Percentiles rank a stretch among this genome's conserved stretches.
Evolutionary conservation across 148 eudicot genomes (phyloP).

Genomic region (Rhododendron williamsianum): DNA sequence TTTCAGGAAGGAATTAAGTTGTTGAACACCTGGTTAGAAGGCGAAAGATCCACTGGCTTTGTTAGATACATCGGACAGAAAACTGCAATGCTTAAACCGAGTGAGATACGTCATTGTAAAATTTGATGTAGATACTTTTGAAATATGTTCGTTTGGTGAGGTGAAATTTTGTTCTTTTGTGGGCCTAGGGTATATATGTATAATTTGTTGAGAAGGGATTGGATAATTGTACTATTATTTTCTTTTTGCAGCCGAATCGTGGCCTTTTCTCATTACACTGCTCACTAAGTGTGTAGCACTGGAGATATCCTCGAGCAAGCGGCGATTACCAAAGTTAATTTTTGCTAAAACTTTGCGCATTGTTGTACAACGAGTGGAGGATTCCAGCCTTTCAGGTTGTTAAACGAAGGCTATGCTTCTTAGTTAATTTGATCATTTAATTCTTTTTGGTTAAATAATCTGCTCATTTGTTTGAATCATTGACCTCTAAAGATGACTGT

Average conservation of each 20-base stretch:
- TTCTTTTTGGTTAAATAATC: background rate
- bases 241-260: no score
- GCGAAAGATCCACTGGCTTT: no score
- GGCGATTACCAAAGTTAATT: conserved; percentile 58
- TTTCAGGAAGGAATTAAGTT: conserved; percentile 80
- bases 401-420: background rate
- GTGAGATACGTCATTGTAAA: no score
- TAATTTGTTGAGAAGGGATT: background rate
- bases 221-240: no score
- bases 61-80: no score
- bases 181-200: background rate
- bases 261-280: conserved; percentile 18
- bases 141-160: background rate
- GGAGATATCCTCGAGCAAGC: conserved; percentile 74
- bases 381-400: conserved; percentile 50
- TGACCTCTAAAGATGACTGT: background rate
- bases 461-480: background rate
- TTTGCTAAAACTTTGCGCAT: conserved; percentile 83
- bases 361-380: conserved; percentile 73
- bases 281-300: conserved; percentile 49
- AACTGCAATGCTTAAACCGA: no score
- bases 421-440: background rate
- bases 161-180: background rate
- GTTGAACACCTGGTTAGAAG: conserved; percentile 25
- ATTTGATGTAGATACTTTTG: no score